Base-by-base conservation (phyloP, 2,329 filamentous ascomycete species). In the Sclerotinia nivalis region DNA sequence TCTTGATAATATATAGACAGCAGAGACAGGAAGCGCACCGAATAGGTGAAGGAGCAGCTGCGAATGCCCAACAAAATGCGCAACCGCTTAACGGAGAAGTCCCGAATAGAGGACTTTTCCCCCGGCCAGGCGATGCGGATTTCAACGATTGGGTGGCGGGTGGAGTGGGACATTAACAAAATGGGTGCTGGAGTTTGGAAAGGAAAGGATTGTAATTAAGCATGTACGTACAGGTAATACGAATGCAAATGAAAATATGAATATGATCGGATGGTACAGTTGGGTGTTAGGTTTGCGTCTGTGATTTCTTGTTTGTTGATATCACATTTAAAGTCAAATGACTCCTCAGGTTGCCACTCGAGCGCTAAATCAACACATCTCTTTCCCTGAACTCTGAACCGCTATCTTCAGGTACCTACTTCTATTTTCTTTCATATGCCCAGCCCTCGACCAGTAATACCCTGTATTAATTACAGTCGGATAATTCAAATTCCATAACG, bases 1-100 rank as follows among this genome's bases (percentile, higher is more conserved):
- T 92, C 66, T 83, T 98, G 45, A 85, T 98, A 22, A 97, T 93
- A 80, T 95, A 96, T 79, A 85, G 92, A 28, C 89, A 93, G 72
- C 89, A 88, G 77, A 83, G 88, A 71, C 91, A 93, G 77, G 83
- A 89, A 74, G 84, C 82, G 43, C 84, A 85, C 66, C 80, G 80
- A 60, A 78, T 81, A 65, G 76, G 77, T 25, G 79, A 83, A 72
- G 81, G 83, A 71, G 80, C 81, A 69, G 81, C 82, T 73, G 78
- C 78, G 12, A 70, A 70, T 71, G 78, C 74, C 1, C 78, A 79
- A 71, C 77, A 80, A 60, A 75, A 76, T 20, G 78, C 73, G 6
- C 76, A 74, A 12, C 73, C 71, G 9, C 76, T 66, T 34, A 73
- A 74, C 31, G 74, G 69, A 43, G 76, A 75, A 47, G 71, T 72